Evolutionary conservation across 768 basidiomycete species (phyloP).

Genomic region (Pleurotus pulmonarius): DNA sequence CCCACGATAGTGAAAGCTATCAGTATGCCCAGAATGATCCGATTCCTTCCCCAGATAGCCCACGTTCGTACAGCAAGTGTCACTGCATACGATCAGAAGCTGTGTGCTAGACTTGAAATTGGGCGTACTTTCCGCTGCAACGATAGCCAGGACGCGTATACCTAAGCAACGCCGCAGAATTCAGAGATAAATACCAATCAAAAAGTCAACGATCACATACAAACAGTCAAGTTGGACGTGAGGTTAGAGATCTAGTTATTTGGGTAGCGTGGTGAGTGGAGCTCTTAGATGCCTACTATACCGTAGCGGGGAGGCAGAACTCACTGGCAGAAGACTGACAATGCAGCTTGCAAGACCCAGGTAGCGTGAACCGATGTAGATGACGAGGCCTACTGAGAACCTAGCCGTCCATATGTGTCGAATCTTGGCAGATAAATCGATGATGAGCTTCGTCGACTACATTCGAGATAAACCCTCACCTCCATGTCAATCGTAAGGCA

Average conservation of each 20-base stretch:
- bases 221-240: neutral
- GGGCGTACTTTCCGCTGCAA: slow-evolving; percentile 14
- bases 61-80: slow-evolving; percentile 22
- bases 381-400: slow-evolving; percentile 9
- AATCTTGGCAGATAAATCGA: slow-evolving; percentile 2
- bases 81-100: slow-evolving; percentile 9
- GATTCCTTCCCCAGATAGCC: slow-evolving; percentile 22
- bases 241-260: neutral
- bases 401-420: slow-evolving; percentile 13
- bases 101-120: neutral
- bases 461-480: neutral
- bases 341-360: slow-evolving; percentile 12
- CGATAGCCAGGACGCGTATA: slow-evolving; percentile 11
- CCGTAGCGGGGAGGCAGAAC: neutral
- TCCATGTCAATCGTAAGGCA: slow-evolving; percentile 5
- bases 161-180: neutral
- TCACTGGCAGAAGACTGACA: slow-evolving; percentile 11
- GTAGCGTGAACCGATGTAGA: slow-evolving; percentile 14
- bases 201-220: neutral
- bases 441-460: neutral
- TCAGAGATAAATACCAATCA: no score
- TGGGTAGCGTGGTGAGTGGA: no score
- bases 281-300: neutral
- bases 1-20: slow-evolving; percentile 11
- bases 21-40: slow-evolving; percentile 11